Base-by-base conservation (phyloP, 2,329 filamentous ascomycete genomes). In the Atkinsonella hypoxylon region DNA sequence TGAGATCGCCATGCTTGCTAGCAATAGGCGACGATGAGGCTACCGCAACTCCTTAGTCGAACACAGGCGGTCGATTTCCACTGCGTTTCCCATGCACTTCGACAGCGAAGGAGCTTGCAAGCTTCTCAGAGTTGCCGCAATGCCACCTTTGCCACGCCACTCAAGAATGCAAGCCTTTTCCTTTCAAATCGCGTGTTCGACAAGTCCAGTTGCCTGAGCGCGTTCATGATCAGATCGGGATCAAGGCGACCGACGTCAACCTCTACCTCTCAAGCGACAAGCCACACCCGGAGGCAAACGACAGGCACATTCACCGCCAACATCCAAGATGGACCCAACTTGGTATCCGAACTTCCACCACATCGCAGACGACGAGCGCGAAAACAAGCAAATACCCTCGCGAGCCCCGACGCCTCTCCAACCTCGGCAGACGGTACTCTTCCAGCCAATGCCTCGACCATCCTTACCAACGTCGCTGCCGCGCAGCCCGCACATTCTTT, bases 371-470 rank as follows among this genome's bases (percentile, higher is more conserved):
- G 67, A 44, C 65, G 66, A 30, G 65, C 65, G 22, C 56, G 57
- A 11, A 64, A 62, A 48, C 59, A 58, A 42, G 55, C 55, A 7
- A 46, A 45, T 8, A 48, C 53, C 32, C 40, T 49, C 26, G 41
- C 18, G 8, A 41, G 18, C 32, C 48, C 53, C 7, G 55, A 40
- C 0, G 26, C 20, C 13, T 40, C 36, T 20, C 3, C 48, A 20
- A 32, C 45, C 2, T 45, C 53, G 9, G 42, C 54, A 49, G 62
- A 62, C 10, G 56, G 57, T 12, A 59, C 67, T 30, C 64, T 76
- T 2, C 71, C 75, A 13, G 68, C 70, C 11, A 68, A 73, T 63
- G 74, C 77, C 17, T 83, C 81, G 4, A 76, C 79, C 4, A 65
- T 75, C 15, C 73, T 83, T 20, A 72, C 79, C 39, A 70, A 69